phyloP scores from a whole-genome alignment of 768 basidiomycete genomes.

The Crassisporium funariophilum region DNA sequence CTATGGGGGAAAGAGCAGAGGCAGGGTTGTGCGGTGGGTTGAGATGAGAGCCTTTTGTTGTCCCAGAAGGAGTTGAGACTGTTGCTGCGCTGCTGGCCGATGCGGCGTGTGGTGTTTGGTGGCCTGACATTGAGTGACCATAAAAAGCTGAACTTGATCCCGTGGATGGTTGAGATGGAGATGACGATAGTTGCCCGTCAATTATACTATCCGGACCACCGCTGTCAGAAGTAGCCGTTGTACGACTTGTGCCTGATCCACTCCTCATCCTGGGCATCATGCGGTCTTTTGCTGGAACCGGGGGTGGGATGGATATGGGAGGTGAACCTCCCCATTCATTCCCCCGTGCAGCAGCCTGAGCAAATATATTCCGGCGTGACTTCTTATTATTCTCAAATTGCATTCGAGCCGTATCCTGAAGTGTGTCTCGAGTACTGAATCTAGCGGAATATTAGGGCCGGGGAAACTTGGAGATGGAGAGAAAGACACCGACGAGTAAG shows the following conservation, averaged over 20 bases:
- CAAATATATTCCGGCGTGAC: constrained; percentile 67
- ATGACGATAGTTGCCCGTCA: constrained; percentile 62
- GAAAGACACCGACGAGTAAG: constrained; percentile 73
- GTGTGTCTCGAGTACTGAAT: constrained; percentile 70
- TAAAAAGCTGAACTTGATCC: constrained; percentile 46
- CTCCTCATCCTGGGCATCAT: constrained; percentile 67
- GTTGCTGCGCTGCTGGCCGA: constrained; percentile 33
- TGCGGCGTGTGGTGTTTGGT: constrained; percentile 31
- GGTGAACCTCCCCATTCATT: constrained; percentile 56
- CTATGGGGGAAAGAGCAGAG: constrained; percentile 73
- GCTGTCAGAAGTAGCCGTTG: constrained; percentile 74
- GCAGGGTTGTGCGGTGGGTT: constrained; percentile 38
- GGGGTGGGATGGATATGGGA: constrained; percentile 44
- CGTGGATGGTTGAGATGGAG: constrained; percentile 56
- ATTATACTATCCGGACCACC: constrained; percentile 57
- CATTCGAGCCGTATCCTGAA: constrained; percentile 78
- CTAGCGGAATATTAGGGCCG: constrained; percentile 35
- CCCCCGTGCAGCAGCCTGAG: constrained; percentile 70
- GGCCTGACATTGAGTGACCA: constrained; percentile 27
- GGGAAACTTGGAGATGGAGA: neutral
- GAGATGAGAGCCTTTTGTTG: constrained; percentile 37
- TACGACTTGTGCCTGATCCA: constrained; percentile 80
- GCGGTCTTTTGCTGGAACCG: constrained; percentile 48
- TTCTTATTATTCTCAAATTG: constrained; percentile 84
- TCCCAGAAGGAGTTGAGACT: constrained; percentile 30